phyloP scores from a whole-genome alignment of 331 rosid species.

The Acacia pycnantha region DNA sequence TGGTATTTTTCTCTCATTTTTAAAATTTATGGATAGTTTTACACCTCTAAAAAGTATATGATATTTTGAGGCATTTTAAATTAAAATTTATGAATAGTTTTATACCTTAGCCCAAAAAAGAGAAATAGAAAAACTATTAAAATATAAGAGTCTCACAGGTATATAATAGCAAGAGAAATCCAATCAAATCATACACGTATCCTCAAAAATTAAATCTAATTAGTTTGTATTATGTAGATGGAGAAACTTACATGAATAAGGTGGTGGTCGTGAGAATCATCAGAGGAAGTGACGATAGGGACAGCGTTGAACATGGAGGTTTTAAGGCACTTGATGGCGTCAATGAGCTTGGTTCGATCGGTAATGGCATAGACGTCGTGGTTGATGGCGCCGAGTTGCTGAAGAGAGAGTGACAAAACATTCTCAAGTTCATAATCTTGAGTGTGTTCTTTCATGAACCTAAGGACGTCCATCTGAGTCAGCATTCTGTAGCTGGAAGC shows the following conservation, averaged over 20 bases:
- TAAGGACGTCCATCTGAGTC: constrained; percentile 80
- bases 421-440: constrained; percentile 14
- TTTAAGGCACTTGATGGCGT: constrained; percentile 73
- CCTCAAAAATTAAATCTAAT: too few relatives aligned
- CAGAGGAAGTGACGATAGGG: constrained; percentile 60
- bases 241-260: constrained; percentile 51
- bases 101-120: too few relatives aligned
- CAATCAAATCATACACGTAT: too few relatives aligned
- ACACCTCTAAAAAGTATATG: too few relatives aligned
- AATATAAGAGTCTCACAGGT: too few relatives aligned
- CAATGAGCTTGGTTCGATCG: constrained; percentile 55
- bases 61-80: too few relatives aligned
- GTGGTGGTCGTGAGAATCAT: constrained; percentile 39
- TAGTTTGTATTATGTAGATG: too few relatives aligned
- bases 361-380: constrained; percentile 65
- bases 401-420: constrained; percentile 34
- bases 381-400: constrained; percentile 52
- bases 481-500: constrained; percentile 70
- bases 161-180: too few relatives aligned
- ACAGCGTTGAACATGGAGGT: constrained; percentile 68
- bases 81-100: too few relatives aligned
- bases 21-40: too few relatives aligned
- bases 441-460: constrained; percentile 48
- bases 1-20: too few relatives aligned
- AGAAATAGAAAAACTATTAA: too few relatives aligned